phyloP scores from a whole-genome alignment of 371 early-diverging fungal genomes.

The Polyrhizophydium stewartii region DNA sequence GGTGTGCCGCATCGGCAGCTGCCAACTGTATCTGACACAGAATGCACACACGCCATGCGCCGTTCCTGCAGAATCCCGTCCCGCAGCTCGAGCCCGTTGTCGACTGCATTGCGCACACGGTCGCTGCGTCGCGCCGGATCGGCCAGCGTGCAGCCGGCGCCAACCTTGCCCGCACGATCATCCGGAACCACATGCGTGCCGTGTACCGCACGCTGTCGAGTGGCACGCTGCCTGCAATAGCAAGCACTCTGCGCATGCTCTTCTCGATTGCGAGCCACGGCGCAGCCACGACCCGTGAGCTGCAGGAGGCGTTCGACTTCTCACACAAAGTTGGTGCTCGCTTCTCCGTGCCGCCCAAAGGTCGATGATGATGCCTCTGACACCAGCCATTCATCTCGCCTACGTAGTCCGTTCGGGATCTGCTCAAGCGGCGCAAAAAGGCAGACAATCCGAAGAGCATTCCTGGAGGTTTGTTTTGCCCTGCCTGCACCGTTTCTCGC shows the following conservation, averaged over 20 bases:
- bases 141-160: constrained; percentile 18
- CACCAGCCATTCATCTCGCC: background rate
- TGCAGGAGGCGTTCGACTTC: constrained; percentile 36
- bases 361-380: background rate
- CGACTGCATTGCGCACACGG: constrained; percentile 26
- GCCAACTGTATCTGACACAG: background rate
- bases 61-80: constrained; percentile 17
- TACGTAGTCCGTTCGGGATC: constrained; percentile 20
- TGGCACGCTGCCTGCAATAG: constrained; percentile 24
- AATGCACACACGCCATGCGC: background rate
- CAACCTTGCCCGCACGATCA: constrained; percentile 19
- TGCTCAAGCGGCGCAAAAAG: constrained; percentile 28
- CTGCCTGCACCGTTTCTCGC: no score
- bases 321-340: constrained; percentile 24
- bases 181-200: constrained; percentile 27
- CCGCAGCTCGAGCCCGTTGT: constrained; percentile 23
- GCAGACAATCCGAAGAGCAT: no score
- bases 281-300: constrained; percentile 26
- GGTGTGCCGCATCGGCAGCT: background rate
- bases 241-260: constrained; percentile 42
- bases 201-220: constrained; percentile 36
- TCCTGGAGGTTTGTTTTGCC: no score
- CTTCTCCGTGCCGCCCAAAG: no score
- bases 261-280: constrained; percentile 36
- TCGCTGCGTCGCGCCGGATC: constrained; percentile 20